A percentile compares a stretch with the other conserved stretches of the same genome.
Evolutionary conservation across 176 grass and related monocot species (phyloP).

Genomic region (Avena insularis): DNA sequence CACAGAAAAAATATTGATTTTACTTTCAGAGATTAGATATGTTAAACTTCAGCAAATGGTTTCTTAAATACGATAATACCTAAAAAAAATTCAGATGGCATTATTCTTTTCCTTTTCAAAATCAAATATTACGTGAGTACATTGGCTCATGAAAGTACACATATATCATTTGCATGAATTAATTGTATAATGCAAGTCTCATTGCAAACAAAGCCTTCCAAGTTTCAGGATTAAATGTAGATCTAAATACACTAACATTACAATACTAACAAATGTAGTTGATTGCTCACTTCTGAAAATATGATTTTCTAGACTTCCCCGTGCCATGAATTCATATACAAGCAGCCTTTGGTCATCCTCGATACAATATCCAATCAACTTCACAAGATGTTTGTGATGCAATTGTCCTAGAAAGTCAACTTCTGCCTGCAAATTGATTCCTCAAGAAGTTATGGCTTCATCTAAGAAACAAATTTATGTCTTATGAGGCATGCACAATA

Average conservation of each 20-base stretch:
- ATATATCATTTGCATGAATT: not conserved
- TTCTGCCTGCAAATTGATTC: slow-evolving; percentile 71
- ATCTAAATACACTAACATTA: not conserved
- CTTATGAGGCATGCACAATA: slow-evolving; percentile 14
- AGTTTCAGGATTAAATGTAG: not conserved
- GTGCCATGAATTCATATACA: slow-evolving; percentile 98
- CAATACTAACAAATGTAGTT: not conserved
- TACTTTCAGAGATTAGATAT: not conserved
- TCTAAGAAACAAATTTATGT: slow-evolving; percentile 7
- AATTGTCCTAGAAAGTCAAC: slow-evolving; percentile 94
- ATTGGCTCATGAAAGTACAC: not conserved
- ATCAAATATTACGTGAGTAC: not conserved
- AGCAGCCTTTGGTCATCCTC: slow-evolving; percentile 96
- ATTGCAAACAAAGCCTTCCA: slow-evolving; percentile 1
- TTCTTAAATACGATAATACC: not conserved
- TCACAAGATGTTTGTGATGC: slow-evolving; percentile 98
- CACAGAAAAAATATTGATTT: not conserved
- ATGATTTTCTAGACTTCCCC: slow-evolving; percentile 99
- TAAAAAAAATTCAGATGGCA: not conserved
- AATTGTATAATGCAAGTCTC: not conserved
- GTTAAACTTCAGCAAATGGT: not conserved
- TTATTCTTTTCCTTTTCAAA: not conserved
- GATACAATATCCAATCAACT: slow-evolving; percentile 97
- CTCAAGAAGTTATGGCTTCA: slow-evolving; percentile 24
- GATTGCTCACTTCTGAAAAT: slow-evolving; percentile 92